These are phyloP conservation scores for Staphylotrichum tortipilum DNA, from an alignment of 495 filamentous ascomycete genomes.

Conservation along the genomic window DNA sequence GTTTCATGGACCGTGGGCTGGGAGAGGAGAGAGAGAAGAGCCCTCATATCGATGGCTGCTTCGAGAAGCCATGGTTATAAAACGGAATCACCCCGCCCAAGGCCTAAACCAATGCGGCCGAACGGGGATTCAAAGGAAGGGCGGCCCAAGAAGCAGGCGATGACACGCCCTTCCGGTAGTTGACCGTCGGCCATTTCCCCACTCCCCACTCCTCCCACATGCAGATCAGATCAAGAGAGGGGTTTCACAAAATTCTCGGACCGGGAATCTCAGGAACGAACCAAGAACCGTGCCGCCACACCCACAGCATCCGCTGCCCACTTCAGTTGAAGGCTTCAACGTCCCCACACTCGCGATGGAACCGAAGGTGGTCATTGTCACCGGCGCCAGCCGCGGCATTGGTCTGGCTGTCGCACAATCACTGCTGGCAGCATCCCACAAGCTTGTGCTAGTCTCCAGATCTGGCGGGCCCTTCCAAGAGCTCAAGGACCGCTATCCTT, in stretches of 20 bases:
- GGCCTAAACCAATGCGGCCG: background rate
- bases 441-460: constrained; percentile 69
- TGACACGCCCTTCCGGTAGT: constrained; percentile 5
- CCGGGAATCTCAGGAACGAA: background rate
- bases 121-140: background rate
- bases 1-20: background rate
- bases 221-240: too few relatives aligned
- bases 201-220: too few relatives aligned
- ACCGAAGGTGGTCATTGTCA: constrained; percentile 58
- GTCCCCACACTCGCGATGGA: constrained; percentile 15
- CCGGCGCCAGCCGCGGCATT: constrained; percentile 67
- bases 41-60: background rate
- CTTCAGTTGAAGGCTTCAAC: background rate
- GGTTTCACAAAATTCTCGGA: constrained; percentile 1
- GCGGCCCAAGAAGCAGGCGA: too few relatives aligned
- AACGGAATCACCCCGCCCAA: background rate
- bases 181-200: too few relatives aligned
- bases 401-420: constrained; percentile 68
- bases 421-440: constrained; percentile 60
- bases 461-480: constrained; percentile 55
- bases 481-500: constrained; percentile 55
- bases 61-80: background rate
- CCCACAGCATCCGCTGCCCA: too few relatives aligned
- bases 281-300: background rate
- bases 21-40: background rate